Conservation (phyloP, 257 asterid species). For the Thymus quinquecostatus region DNA sequence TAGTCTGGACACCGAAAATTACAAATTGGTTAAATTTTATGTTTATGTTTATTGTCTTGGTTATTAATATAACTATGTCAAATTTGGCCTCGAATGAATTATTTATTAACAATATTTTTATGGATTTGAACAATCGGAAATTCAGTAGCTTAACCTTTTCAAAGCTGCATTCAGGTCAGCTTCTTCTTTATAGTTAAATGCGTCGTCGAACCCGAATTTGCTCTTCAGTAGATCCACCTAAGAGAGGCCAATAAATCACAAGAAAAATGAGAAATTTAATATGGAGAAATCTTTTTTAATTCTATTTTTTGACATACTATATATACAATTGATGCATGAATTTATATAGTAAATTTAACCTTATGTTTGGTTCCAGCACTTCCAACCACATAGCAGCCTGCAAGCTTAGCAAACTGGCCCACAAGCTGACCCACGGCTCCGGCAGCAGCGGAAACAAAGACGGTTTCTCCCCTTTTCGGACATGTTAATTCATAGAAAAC, state of each 20-base stretch:
- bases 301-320: too few species aligned
- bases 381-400: constrained; percentile 45
- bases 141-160: constrained; percentile 32
- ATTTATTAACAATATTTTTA: too few species aligned
- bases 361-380: constrained; percentile 49
- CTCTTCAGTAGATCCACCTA: constrained; percentile 50
- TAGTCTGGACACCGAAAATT: too few species aligned
- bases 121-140: too few species aligned
- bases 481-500: background rate
- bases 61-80: too few species aligned
- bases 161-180: constrained; percentile 41
- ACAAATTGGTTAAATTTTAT: too few species aligned
- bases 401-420: constrained; percentile 38
- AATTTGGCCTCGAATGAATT: too few species aligned
- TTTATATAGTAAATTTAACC: constrained; percentile 4
- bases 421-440: constrained; percentile 45
- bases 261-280: too few species aligned
- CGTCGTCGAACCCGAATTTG: constrained; percentile 50
- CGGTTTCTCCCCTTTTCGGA: constrained; percentile 29
- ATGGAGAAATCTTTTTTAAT: too few species aligned
- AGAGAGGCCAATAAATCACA: too few species aligned
- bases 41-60: too few species aligned
- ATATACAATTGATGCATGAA: too few species aligned
- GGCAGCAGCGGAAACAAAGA: constrained; percentile 34
- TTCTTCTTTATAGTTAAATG: constrained; percentile 52